Percentiles rank a stretch among this genome's conserved stretches.
Conservation (phyloP, 2,329 filamentous ascomycete species). For the Aplosporella prunicola region DNA sequence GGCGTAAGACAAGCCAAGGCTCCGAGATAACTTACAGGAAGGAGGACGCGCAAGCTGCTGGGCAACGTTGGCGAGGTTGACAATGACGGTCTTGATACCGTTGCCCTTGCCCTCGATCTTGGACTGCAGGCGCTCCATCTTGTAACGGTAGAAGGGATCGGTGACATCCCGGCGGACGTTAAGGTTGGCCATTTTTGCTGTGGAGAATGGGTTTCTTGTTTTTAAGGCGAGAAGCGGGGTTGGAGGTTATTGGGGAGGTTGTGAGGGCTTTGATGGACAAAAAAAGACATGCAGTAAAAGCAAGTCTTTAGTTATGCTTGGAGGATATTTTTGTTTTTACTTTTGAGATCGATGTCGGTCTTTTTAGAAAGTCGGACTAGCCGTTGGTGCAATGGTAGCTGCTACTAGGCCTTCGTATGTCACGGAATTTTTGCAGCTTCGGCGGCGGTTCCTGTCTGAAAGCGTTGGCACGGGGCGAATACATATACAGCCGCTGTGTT, state of each 20-base stretch:
- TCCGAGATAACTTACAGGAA: constrained; percentile 42
- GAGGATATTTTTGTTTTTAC: constrained; percentile 21
- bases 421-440: constrained; percentile 96
- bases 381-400: constrained; percentile 84
- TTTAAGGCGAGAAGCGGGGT: constrained; percentile 21
- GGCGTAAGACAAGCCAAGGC: no score
- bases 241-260: constrained; percentile 17
- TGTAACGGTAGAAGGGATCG: constrained; percentile 99
- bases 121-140: constrained; percentile 98
- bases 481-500: constrained; percentile 70
- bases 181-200: constrained; percentile 82
- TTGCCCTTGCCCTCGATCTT: constrained; percentile 99
- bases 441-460: constrained; percentile 88
- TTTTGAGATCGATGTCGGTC: constrained; percentile 32
- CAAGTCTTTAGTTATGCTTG: constrained; percentile 18
- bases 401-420: constrained; percentile 88
- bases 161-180: constrained; percentile 95
- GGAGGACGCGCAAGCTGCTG: constrained; percentile 85
- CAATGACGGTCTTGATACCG: constrained; percentile 97
- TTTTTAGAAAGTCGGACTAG: constrained; percentile 48
- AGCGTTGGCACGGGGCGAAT: constrained; percentile 93
- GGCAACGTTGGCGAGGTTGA: constrained; percentile 92
- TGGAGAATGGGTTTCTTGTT: background rate
- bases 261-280: constrained; percentile 43
- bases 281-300: constrained; percentile 53